Evolutionary conservation across 2,329 filamentous ascomycete species (phyloP).

Genomic region (Aspergillus clavatus): DNA sequence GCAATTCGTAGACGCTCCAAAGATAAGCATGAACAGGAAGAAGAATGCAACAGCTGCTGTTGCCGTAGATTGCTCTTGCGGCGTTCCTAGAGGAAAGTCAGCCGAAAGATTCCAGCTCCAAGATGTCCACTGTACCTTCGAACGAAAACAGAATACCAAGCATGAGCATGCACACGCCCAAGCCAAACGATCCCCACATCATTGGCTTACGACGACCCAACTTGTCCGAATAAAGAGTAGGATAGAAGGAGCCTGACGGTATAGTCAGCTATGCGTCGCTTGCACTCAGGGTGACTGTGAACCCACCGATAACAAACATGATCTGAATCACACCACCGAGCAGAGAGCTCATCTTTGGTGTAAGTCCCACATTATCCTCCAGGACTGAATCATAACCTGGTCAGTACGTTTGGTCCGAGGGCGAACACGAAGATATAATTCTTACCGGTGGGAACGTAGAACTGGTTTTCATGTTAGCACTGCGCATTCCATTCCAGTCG

Average conservation of each 20-base stretch:
- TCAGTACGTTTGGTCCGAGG: background rate
- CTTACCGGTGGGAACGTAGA: constrained; percentile 25
- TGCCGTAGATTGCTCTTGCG: constrained; percentile 37
- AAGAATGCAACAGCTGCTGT: constrained; percentile 48
- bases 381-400: constrained; percentile 31
- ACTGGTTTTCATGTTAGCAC: constrained; percentile 12
- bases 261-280: constrained; percentile 1
- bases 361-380: constrained; percentile 44
- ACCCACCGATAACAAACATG: constrained; percentile 27
- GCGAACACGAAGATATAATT: background rate
- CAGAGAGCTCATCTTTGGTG: constrained; percentile 42
- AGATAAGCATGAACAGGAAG: constrained; percentile 43
- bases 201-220: constrained; percentile 37
- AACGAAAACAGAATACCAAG: constrained; percentile 42
- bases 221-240: constrained; percentile 44
- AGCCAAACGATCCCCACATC: constrained; percentile 33
- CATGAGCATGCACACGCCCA: constrained; percentile 40
- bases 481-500: background rate
- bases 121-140: constrained; percentile 21
- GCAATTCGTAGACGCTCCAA: constrained; percentile 44
- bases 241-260: constrained; percentile 37
- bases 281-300: background rate
- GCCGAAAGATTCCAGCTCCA: background rate
- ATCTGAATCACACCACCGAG: constrained; percentile 42
- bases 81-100: constrained; percentile 15